Evolutionary conservation across 2,329 filamentous ascomycete species (phyloP), one percentile per base, ranked within the genome.

Genomic region (Diatrype stigma): DNA sequence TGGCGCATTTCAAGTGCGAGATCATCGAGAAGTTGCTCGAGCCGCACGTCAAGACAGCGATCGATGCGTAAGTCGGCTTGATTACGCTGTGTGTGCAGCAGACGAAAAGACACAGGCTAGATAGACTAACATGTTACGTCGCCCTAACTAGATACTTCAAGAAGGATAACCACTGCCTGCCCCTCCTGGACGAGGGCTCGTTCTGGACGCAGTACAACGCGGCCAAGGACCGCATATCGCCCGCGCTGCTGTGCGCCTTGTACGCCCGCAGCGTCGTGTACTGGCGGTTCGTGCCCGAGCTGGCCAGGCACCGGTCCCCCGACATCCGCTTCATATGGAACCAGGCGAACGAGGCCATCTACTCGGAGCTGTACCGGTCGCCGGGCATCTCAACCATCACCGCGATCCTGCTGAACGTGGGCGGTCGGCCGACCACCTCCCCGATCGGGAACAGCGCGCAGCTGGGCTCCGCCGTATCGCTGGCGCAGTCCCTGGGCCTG

Each of bases 321-420:
- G 81, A 86, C 58, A 72, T 74, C 38, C 75, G 80, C 42, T 85
- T 82, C 60, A 76, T 81, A 8, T 84, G 84, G 74, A 85, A 85
- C 51, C 73, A 82, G 51, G 80, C 81, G 6, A 79, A 77, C 19
- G 79, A 80, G 47, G 80, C 81, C 1, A 69, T 84, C 3, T 81
- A 83, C 55, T 80, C 77, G 0, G 81, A 85, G 51, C 76, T 84
- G 6, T 76, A 81, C 46, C 73, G 80, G 1, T 78, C 78, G 0
- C 82, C 81, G 0, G 79, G 82, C 1, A 68, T 85, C 42, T 80
- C 81, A 1, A 81, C 80, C 0, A 74, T 86, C 22, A 73, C 77
- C 21, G 77, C 81, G 2, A 75, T 80, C 4, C 63, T 85, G 8
- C 70, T 86, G 10, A 82, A 86, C 56, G 67, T 85, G 2, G 78